phyloP scores from a whole-genome alignment of 768 basidiomycete species.

The Cystobasidium tubakii region DNA sequence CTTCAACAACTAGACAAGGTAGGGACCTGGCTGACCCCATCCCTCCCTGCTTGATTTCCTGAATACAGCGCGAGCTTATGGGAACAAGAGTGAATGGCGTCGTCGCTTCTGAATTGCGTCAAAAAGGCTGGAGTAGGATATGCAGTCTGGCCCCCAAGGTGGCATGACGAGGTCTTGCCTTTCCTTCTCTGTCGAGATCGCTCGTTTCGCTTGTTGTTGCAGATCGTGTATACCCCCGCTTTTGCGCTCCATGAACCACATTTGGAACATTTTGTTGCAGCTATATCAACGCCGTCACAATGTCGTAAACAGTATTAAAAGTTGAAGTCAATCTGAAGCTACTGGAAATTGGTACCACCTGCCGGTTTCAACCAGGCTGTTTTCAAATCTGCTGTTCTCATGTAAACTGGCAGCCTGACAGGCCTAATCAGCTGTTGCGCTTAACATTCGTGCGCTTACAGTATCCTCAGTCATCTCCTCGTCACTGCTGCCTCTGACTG shows the following conservation, averaged over 20 bases:
- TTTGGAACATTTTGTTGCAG: background rate
- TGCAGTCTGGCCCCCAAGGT: constrained; percentile 31
- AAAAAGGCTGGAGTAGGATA: constrained; percentile 47
- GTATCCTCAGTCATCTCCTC: no score
- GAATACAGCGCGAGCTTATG: constrained; percentile 62
- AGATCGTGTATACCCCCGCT: background rate
- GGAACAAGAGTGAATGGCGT: constrained; percentile 91
- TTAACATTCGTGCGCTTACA: no score
- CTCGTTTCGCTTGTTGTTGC: background rate
- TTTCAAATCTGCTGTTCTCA: no score
- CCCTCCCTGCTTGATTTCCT: background rate
- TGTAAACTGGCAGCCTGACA: no score
- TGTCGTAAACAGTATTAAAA: no score
- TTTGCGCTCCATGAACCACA: no score
- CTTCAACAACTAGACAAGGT: background rate
- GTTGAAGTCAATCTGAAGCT: no score
- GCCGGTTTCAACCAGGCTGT: no score
- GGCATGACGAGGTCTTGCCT: background rate
- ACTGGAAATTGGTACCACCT: no score
- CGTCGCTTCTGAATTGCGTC: constrained; percentile 80
- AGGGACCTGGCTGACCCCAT: constrained; percentile 34
- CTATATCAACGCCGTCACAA: background rate
- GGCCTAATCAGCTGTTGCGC: no score
- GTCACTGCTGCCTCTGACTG: no score
- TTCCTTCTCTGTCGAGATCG: background rate